Base-by-base conservation (phyloP, 345 rosid species). In the Salix exigua region DNA sequence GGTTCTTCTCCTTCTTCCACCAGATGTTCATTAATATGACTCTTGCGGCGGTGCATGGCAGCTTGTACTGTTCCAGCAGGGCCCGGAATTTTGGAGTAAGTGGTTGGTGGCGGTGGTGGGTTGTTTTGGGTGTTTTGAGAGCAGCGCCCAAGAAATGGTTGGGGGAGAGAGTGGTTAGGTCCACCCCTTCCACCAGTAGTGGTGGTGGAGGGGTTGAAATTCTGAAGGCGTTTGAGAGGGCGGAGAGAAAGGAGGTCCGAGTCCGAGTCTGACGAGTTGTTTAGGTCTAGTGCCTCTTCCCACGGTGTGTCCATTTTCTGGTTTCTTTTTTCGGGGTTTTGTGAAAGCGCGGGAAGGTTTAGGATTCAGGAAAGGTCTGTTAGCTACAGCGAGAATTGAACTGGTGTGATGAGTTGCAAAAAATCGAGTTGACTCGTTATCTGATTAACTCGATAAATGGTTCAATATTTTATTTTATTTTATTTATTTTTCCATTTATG, bases 61-160 rank as follows among this genome's bases (percentile, higher is more conserved):
- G 79, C 82, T 78, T 88, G 94, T 31, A 91, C 85, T 61, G 83
- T 72, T n/a, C 91, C 90, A 0, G 95, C 97, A 35, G 95, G 97
- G 64, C 98, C 98, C 0, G 97, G 94, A 53, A 94, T 84, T 37
- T 81, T 70, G 74, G 65, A 79, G 19, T 81, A 70, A 48, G 73
- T 40, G 65, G 72, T 21, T 11, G 74, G 16, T 13, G 68, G 25
- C 25, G 77, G 42, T n/a, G 73, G 72, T 28, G 68, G 38, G 61
- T 25, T 42, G 75, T 44, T 21, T 66, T 42, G 69, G 53, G 72
- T 44, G 73, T 42, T 70, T 12, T 46, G 79, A 67, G 72, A 53
- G 58, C 81, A 78, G 76, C 78, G 82, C 4, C 69, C 62, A 55
- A 80, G 81, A 42, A 75, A 50, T 23, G 82, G 77, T 50, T 69